Percentiles rank a stretch among this genome's conserved stretches.
phyloP scores from a whole-genome alignment of 768 basidiomycete genomes.

The Trametes cingulata region DNA sequence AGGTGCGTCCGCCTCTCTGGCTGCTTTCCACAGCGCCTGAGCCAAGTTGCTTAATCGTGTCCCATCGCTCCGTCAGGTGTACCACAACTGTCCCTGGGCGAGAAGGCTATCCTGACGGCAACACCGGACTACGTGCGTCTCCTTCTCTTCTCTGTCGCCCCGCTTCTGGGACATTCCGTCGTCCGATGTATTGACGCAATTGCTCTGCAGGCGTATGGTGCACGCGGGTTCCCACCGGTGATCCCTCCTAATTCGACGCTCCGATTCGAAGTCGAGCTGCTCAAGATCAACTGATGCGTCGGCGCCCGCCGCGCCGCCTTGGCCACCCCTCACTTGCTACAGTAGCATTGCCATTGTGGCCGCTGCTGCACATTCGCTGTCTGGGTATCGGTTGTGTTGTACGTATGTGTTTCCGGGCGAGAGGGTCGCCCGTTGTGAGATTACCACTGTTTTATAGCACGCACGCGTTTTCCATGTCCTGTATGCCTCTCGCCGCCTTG shows the following conservation, averaged over 20 bases:
- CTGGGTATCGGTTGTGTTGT: slow-evolving; percentile 13
- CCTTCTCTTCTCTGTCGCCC: background rate
- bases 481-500: slow-evolving; percentile 6
- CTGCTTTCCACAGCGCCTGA: background rate
- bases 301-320: background rate
- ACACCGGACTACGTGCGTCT: slow-evolving; percentile 76
- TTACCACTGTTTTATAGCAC: slow-evolving; percentile 24
- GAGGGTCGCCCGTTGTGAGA: slow-evolving; percentile 18
- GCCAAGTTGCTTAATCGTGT: slow-evolving; percentile 20
- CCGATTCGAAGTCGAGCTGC: slow-evolving; percentile 81
- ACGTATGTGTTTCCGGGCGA: slow-evolving; percentile 18
- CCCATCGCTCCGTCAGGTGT: slow-evolving; percentile 52
- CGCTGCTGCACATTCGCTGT: background rate
- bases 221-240: slow-evolving; percentile 72
- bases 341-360: background rate
- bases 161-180: slow-evolving; percentile 30
- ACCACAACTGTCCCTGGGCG: slow-evolving; percentile 69
- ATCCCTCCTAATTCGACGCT: slow-evolving; percentile 78
- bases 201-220: slow-evolving; percentile 62
- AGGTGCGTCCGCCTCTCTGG: slow-evolving; percentile 46
- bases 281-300: slow-evolving; percentile 57
- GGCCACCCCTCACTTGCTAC: background rate
- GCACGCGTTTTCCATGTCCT: slow-evolving; percentile 9
- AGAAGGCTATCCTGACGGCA: slow-evolving; percentile 67
- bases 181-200: slow-evolving; percentile 5